phyloP scores from a whole-genome alignment of 2,329 filamentous ascomycete species.

The Cadophora sp. region DNA sequence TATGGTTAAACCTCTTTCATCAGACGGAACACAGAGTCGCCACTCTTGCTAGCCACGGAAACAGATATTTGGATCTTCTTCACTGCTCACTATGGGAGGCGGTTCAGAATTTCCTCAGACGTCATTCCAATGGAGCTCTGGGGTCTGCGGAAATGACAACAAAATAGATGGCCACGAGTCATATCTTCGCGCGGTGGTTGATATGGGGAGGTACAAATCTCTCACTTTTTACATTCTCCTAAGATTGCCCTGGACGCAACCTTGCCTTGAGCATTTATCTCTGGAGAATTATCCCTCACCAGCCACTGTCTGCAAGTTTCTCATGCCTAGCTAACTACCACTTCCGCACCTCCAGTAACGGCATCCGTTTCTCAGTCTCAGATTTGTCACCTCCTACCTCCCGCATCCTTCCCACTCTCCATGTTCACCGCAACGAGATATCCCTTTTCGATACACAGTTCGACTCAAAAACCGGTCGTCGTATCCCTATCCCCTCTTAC shows the following conservation, averaged over 20 bases:
- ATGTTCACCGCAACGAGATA: constrained; percentile 63
- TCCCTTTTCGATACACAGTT: constrained; percentile 71
- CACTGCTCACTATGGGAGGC: neutral
- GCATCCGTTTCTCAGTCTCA: constrained; percentile 75
- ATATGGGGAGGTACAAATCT: constrained; percentile 2
- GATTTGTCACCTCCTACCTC: constrained; percentile 61
- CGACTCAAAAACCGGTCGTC: constrained; percentile 46
- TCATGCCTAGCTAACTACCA: constrained; percentile 1
- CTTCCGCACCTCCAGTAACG: constrained; percentile 57
- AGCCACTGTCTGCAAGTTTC: neutral
- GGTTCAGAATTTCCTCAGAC: neutral
- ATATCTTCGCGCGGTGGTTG: constrained; percentile 1
- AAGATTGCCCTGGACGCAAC: neutral
- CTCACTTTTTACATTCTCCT: constrained; percentile 1
- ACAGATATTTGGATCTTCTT: constrained; percentile 1
- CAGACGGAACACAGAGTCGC: neutral
- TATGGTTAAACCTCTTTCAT: neutral
- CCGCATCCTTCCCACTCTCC: constrained; percentile 63
- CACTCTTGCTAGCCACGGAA: neutral
- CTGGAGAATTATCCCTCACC: neutral
- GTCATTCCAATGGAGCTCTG: neutral
- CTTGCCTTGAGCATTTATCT: neutral
- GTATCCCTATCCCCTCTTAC: constrained; percentile 57
- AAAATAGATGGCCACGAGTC: neutral
- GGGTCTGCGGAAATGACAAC: neutral